Conservation (phyloP, 2,329 filamentous ascomycete genomes). For the Calonectria montana region DNA sequence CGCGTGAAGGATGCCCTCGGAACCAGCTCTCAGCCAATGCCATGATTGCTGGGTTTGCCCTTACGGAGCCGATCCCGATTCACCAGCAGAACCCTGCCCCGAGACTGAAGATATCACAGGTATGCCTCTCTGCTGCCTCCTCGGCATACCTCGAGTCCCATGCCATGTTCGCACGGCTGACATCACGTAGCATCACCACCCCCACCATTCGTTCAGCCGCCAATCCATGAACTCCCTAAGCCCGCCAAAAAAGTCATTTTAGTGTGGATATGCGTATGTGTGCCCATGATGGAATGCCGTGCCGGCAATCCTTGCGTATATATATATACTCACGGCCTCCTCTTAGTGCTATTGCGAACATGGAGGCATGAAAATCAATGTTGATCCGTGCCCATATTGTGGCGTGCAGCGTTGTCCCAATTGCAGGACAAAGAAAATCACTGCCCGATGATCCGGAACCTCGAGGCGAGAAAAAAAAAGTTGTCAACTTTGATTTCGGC, state of each 20-base stretch:
- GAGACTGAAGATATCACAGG: background rate
- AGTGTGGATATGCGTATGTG: constrained; percentile 7
- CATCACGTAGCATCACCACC: background rate
- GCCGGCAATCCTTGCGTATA: background rate
- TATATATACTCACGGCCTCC: constrained; percentile 14
- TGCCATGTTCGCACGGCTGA: background rate
- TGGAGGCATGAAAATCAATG: constrained; percentile 32
- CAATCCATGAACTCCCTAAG: background rate
- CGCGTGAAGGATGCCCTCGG: background rate
- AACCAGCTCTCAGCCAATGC: background rate
- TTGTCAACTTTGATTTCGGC: background rate
- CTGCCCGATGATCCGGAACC: constrained; percentile 4
- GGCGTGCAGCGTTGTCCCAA: constrained; percentile 25
- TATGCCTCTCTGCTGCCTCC: background rate
- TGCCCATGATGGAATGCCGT: background rate
- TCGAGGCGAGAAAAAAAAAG: background rate
- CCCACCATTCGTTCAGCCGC: background rate
- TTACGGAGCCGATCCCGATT: background rate
- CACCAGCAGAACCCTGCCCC: background rate
- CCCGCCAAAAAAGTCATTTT: background rate
- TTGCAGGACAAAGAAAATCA: constrained; percentile 29
- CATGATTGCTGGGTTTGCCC: background rate
- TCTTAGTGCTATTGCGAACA: constrained; percentile 30
- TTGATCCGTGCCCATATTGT: constrained; percentile 32
- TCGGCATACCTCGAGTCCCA: background rate